Evolutionary conservation across 768 basidiomycete species (phyloP).

Genomic region (Leccinum subtestaceum): DNA sequence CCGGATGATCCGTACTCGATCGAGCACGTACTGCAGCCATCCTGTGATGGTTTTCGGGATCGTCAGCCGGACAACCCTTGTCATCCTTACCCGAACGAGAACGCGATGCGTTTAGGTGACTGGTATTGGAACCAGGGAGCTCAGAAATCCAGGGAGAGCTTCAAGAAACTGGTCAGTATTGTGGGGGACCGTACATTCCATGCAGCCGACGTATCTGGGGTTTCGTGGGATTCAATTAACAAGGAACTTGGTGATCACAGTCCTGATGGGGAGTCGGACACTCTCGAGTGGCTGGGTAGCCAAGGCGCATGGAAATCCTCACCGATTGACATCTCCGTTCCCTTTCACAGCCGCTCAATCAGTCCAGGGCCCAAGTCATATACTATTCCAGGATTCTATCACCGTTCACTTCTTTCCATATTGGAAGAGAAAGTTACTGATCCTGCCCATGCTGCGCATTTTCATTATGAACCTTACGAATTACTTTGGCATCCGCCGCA

Average conservation of each 20-base stretch:
- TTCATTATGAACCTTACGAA: no score
- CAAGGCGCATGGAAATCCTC: background rate
- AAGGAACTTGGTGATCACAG: background rate
- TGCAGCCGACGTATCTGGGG: background rate
- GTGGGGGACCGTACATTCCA: background rate
- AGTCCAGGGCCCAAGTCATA: no score
- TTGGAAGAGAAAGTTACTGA: no score
- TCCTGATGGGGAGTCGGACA: background rate
- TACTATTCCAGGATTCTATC: no score
- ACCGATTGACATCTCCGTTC: no score
- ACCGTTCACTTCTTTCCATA: no score
- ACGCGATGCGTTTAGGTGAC: background rate
- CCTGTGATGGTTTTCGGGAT: background rate
- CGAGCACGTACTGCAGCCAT: background rate
- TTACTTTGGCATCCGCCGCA: background rate
- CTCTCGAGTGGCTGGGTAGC: background rate
- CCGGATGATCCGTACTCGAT: background rate
- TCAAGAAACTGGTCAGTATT: background rate
- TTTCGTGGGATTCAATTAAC: background rate
- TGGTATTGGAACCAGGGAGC: background rate
- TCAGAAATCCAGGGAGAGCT: background rate
- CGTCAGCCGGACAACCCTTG: background rate
- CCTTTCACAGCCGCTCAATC: no score
- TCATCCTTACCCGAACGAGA: background rate
- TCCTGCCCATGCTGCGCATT: no score